Evolutionary conservation across 768 basidiomycete species (phyloP).

Genomic region (Suillus decipiens): DNA sequence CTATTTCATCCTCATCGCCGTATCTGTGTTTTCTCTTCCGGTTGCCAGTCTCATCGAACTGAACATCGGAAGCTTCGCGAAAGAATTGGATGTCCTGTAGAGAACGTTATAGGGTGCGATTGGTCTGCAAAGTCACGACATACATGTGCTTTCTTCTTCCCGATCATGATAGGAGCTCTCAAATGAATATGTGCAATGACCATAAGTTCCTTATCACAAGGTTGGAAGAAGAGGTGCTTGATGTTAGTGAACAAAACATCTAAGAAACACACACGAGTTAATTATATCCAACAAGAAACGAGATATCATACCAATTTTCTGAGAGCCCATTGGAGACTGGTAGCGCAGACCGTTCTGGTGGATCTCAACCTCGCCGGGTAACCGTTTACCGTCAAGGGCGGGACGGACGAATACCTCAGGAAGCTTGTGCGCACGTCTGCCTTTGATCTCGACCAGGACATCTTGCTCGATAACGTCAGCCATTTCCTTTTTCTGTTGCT

Average conservation of each 20-base stretch:
- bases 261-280: constrained; percentile 29
- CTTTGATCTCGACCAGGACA: constrained; percentile 83
- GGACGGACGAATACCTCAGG: constrained; percentile 93
- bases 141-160: constrained; percentile 97
- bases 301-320: constrained; percentile 77
- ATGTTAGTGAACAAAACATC: constrained; percentile 96
- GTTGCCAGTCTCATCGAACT: constrained; percentile 99
- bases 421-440: constrained; percentile 81
- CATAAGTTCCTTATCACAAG: constrained; percentile 93
- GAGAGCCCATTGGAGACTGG: constrained; percentile 80
- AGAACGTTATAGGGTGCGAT: constrained; percentile 8
- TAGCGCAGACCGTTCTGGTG: constrained; percentile 97
- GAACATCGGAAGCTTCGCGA: constrained; percentile 95
- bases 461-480: constrained; percentile 98
- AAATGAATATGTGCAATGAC: constrained; percentile 94
- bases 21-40: constrained; percentile 96
- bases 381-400: constrained; percentile 90
- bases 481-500: constrained; percentile 97
- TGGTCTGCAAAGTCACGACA: constrained; percentile 26
- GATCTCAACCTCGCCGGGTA: constrained; percentile 97
- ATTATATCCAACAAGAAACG: constrained; percentile 9
- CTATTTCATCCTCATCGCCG: constrained; percentile 98
- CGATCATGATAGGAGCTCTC: constrained; percentile 96
- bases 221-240: constrained; percentile 99
- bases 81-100: constrained; percentile 94